Evolutionary conservation across 202 grass and related monocot genomes (phyloP).

Genomic region (Schoenoplectus triqueter): DNA sequence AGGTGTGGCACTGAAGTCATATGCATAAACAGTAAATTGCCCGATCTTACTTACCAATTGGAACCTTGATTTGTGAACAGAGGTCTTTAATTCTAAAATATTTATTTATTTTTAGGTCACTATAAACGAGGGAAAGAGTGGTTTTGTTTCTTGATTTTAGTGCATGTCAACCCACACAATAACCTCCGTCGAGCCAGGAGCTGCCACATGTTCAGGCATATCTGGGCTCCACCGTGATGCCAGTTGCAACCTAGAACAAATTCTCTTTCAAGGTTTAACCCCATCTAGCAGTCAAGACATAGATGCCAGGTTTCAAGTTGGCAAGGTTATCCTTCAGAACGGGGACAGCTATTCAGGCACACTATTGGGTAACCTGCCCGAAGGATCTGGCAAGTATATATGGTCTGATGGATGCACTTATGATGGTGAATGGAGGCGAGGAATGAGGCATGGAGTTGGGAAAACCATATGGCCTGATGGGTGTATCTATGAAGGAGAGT

Average conservation of each 20-base stretch:
- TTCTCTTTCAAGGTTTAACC: constrained; percentile 42
- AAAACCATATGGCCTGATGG: constrained; percentile 69
- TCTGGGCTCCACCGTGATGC: constrained; percentile 47
- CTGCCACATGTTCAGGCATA: constrained; percentile 53
- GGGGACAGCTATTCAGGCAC: constrained; percentile 75
- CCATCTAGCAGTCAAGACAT: constrained; percentile 56
- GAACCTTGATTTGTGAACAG: not conserved
- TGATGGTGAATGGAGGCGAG: constrained; percentile 82
- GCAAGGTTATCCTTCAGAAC: constrained; percentile 62
- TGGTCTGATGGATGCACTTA: constrained; percentile 89
- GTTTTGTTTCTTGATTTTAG: constrained; percentile 30
- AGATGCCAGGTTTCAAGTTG: constrained; percentile 58
- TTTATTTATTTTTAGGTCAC: constrained; percentile 19
- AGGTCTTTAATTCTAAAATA: not conserved
- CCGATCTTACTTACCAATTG: not conserved
- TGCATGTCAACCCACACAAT: constrained; percentile 94
- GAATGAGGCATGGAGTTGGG: constrained; percentile 88
- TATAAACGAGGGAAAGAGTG: not conserved
- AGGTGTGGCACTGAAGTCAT: not conserved
- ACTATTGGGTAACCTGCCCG: constrained; percentile 69
- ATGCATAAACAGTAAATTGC: not conserved
- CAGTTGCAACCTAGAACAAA: constrained; percentile 60
- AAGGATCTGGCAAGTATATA: constrained; percentile 74
- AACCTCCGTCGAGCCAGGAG: constrained; percentile 54
- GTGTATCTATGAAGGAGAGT: constrained; percentile 74